Evolutionary conservation across 495 filamentous ascomycete genomes (phyloP).

Genomic region (Hypoxylon lienhwacheense): DNA sequence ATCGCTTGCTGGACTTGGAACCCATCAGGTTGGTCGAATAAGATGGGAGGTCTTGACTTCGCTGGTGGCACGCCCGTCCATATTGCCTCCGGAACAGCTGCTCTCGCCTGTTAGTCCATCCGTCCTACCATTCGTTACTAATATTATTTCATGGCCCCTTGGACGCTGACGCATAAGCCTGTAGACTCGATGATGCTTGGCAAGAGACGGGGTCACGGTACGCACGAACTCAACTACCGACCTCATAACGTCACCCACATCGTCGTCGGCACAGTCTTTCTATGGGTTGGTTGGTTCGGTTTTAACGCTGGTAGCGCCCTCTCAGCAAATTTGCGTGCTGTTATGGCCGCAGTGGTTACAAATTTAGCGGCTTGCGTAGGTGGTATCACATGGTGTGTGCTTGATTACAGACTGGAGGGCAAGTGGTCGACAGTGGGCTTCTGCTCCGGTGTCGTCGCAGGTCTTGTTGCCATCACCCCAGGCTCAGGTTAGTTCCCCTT

Average conservation of each 20-base stretch:
- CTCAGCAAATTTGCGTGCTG: conserved; percentile 81
- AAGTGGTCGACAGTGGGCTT: conserved; percentile 98
- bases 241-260: conserved; percentile 98
- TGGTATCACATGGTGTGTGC: conserved; percentile 91
- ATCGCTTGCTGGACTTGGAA: conserved; percentile 99
- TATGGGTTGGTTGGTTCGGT: conserved; percentile 99
- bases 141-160: conserved; percentile 45
- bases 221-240: conserved; percentile 91
- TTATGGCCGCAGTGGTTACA: conserved; percentile 74
- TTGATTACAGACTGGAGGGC: conserved; percentile 90
- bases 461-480: conserved; percentile 90
- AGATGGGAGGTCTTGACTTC: conserved; percentile 89
- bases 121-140: conserved; percentile 57
- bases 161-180: conserved; percentile 33
- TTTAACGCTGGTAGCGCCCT: conserved; percentile 97
- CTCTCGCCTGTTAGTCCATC: conserved; percentile 63
- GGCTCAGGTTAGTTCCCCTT: conserved; percentile 59
- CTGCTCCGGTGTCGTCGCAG: conserved; percentile 91
- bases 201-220: conserved; percentile 83
- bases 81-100: conserved; percentile 87
- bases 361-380: conserved; percentile 80
- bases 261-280: conserved; percentile 94
- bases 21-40: conserved; percentile 75
- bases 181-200: conserved; percentile 82
- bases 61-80: conserved; percentile 96